Evolutionary conservation across 306 rosid genomes (phyloP), one percentile per base, ranked within the genome.

Genomic region (Fragaria nilgerrensis): DNA sequence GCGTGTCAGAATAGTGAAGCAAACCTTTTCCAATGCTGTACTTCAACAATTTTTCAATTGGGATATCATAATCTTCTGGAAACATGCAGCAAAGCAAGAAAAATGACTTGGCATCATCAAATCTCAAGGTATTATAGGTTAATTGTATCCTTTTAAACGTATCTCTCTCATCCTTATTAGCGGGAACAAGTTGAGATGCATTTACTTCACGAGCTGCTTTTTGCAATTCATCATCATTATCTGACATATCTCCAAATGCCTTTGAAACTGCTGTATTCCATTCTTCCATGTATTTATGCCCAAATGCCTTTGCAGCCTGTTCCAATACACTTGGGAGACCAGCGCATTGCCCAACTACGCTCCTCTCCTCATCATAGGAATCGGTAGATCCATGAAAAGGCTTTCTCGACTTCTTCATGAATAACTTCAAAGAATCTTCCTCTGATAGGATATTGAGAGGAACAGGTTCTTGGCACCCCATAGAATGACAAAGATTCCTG

Each of bases 41-140:
- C 68, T 14, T 69, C 6, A 72, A 34, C 50, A 84, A 37, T 3
- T 81, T 22, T 34, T 82, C 72, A 25, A 25, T 6, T 22, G 0
- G 4, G 4, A 82, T 69, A 11, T 74, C 19, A 12, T 45, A 23
- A 72, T 71, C 79, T 23, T 79, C 53, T 9, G 77, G 68, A 37
- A 71, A 82, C 7, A 82, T 25, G 11, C 82, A 27, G 13, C 79
- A 78, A 2, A 82, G 32, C 73, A 82, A 65, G 37, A 82, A 82
- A 7, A 34, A 39, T 3, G 19, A 39, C 29, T 41, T 62, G 20
- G 73, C 50, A 59, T 82, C 73, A 37, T 12, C 22, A 9, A 20
- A 12, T 2, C 32, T 36, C 61, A 55, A 55, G 27, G 62, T n/a
- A 8, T 55, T 0, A 55, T 55, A 55, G 11, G 2, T 55, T 1